Evolutionary conservation across 2,329 filamentous ascomycete species (phyloP), one percentile per base, ranked within the genome.

Genomic region (Penicillium sp.): DNA sequence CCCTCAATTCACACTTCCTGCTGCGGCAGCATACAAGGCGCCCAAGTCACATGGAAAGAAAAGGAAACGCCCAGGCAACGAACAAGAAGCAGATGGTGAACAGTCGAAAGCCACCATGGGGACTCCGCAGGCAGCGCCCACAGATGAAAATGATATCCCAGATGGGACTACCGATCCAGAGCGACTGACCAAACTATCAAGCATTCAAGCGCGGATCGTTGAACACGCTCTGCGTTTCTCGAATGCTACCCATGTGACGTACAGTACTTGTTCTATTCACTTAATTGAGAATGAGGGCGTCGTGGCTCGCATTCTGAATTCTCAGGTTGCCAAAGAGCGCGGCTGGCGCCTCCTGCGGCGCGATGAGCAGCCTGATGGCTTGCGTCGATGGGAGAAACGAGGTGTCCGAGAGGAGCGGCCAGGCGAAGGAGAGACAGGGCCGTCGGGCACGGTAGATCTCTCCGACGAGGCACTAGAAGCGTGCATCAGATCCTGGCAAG

Each of bases 221-320:
- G 81, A 88, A 45, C 94, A 97, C 70, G 92, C 94, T 0, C 88
- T 97, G 74, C 75, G 78, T 22, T 99, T 97, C 65, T 88, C 91
- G 0, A 79, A 82, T 1, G 91, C 90, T 0, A 81, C 72, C 13
- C 87, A 85, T 62, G 86, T 97, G 42, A 92, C 90, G 0, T 99
- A 97, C 71, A 96, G 92, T 34, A 97, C 94, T 0, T 99, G 94
- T 71, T 97, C 93, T 0, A 78, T 96, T 2, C 88, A 97, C 70
- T 83, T 85, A 0, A 84, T 89, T 62, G 94, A 99, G 72, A 97
- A 99, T 66, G 94, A 99, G 74, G 76, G 82, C 2, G 92, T 97
- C 0, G 91, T 97, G 0, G 74, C 87, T 54, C 81, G 82, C 45
- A 89, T 90, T 1, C 77, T 97, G 37, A 72, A 74, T 7, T 93